These are phyloP conservation scores for Cymbopogon flexuosus DNA, from an alignment of 202 grass and related monocot species.

Conservation along the genomic window DNA sequence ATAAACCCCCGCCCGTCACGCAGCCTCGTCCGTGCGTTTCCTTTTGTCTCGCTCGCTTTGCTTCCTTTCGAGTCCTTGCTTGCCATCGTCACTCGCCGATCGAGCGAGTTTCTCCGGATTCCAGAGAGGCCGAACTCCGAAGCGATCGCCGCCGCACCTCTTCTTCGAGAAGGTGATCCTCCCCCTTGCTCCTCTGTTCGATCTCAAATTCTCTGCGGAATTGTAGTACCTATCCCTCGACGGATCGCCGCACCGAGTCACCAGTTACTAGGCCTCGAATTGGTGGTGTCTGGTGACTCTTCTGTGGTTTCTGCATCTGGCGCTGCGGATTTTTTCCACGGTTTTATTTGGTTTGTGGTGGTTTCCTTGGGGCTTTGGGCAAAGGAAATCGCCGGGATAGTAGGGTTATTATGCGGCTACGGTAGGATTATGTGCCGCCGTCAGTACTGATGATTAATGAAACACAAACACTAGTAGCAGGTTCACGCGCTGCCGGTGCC, in stretches of 20 bases:
- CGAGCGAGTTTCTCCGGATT: not conserved
- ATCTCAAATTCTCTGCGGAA: not conserved
- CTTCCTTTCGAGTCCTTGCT: not conserved
- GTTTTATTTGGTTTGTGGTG: not conserved
- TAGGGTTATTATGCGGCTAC: too few species aligned
- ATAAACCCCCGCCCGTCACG: conserved; percentile 14
- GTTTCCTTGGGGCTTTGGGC: not conserved
- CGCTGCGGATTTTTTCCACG: not conserved
- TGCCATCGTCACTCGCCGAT: not conserved
- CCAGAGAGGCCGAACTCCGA: not conserved
- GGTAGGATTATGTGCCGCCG: not conserved
- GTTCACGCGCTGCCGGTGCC: too few species aligned
- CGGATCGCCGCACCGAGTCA: not conserved
- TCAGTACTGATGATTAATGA: too few species aligned
- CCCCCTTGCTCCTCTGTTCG: not conserved
- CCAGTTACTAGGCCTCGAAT: not conserved
- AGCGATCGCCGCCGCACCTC: not conserved
- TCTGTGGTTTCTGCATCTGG: not conserved
- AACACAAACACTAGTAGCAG: too few species aligned
- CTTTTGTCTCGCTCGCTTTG: not conserved
- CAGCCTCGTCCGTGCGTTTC: not conserved
- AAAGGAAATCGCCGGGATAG: not conserved
- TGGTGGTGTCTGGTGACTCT: not conserved
- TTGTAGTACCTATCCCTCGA: not conserved
- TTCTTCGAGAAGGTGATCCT: conserved; percentile 15